phyloP scores from a whole-genome alignment of 2,329 filamentous ascomycete species.

The Dryadomyces sulphureus region DNA sequence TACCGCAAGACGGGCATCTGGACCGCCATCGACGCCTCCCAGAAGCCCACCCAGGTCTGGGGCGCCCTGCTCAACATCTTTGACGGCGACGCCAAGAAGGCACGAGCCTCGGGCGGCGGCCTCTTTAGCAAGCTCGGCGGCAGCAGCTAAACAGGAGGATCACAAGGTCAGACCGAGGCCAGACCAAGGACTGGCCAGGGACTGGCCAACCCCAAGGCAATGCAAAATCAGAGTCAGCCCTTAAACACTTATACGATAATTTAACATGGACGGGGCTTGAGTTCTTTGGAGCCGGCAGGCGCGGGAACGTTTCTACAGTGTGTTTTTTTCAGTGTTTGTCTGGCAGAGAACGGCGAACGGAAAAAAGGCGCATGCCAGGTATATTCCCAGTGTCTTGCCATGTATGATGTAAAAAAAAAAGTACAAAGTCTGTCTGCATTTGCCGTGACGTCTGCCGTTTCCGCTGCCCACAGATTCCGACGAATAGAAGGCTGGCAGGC shows the following conservation, averaged over 20 bases:
- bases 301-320: too few species aligned
- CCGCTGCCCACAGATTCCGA: too few species aligned
- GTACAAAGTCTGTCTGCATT: not conserved
- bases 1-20: conserved; percentile 98
- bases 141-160: conserved; percentile 3
- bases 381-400: not conserved
- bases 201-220: too few species aligned
- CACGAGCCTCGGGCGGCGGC: conserved; percentile 19
- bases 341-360: not conserved
- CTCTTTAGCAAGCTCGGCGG: conserved; percentile 26
- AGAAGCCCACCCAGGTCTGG: conserved; percentile 93
- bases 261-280: not conserved
- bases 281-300: too few species aligned
- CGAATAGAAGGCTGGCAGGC: too few species aligned
- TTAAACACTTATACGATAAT: too few species aligned
- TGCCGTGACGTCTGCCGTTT: not conserved
- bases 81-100: conserved; percentile 43
- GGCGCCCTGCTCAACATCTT: conserved; percentile 81
- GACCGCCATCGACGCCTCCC: conserved; percentile 87
- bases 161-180: too few species aligned
- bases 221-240: too few species aligned
- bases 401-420: conserved; percentile 2
- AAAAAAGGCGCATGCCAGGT: not conserved
- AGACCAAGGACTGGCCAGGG: too few species aligned
- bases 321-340: too few species aligned